Percentiles rank a stretch among this genome's conserved stretches.
Evolutionary conservation across 2,329 filamentous ascomycete species (phyloP).

Genomic region (Dactylonectria macrodidyma): DNA sequence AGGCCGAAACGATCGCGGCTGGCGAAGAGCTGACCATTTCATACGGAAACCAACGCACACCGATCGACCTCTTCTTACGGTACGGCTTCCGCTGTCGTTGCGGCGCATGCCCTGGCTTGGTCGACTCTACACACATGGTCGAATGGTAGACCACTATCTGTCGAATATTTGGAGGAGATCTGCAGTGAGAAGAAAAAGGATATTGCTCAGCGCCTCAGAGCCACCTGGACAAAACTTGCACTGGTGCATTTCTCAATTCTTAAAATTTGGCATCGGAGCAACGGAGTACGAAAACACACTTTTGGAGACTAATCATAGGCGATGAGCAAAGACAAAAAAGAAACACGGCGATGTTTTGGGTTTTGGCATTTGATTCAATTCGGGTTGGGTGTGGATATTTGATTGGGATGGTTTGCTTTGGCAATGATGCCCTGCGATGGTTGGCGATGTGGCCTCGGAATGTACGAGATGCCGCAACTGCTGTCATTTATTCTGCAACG

Average conservation of each 20-base stretch:
- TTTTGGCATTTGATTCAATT: background rate
- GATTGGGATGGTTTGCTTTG: background rate
- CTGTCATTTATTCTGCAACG: background rate
- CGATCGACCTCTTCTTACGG: conserved; percentile 55
- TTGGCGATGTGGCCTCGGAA: background rate
- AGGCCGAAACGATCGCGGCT: conserved; percentile 51
- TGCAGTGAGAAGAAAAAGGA: background rate
- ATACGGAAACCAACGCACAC: conserved; percentile 58
- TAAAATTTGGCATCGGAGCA: background rate
- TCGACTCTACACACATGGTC: conserved; percentile 23
- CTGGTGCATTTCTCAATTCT: conserved; percentile 1
- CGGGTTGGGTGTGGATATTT: background rate
- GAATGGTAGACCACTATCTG: conserved; percentile 29
- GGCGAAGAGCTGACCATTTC: conserved; percentile 68
- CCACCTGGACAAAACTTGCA: background rate
- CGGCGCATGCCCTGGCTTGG: conserved; percentile 57
- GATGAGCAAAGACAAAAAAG: background rate
- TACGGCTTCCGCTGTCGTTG: conserved; percentile 71
- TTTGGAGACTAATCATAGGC: background rate
- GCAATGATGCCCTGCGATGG: background rate
- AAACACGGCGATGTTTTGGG: background rate
- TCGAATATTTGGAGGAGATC: background rate
- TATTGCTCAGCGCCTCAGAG: background rate
- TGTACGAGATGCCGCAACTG: background rate
- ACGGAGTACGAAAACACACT: background rate